Evolutionary conservation across 257 asterid genomes (phyloP).

Genomic region (Solanum bukasovii): DNA sequence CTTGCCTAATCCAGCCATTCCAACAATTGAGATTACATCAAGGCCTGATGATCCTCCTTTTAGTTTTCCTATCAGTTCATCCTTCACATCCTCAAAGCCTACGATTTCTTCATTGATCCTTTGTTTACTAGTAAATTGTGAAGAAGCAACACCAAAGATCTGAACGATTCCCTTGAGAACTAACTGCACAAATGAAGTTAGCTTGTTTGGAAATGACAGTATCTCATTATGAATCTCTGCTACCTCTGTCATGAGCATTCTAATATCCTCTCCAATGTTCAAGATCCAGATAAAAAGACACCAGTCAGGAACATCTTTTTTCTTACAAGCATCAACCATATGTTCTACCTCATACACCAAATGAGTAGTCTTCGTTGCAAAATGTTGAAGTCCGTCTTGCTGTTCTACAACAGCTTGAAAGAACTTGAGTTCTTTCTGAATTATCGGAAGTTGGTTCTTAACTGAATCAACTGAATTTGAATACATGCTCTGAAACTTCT

Average conservation of each 20-base stretch:
- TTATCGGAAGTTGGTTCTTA: neutral
- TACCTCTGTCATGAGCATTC: neutral
- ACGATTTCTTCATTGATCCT: neutral
- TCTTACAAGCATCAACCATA: slow-evolving; percentile 1
- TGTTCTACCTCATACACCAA: neutral
- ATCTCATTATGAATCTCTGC: neutral
- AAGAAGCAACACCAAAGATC: neutral
- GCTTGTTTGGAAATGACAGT: neutral
- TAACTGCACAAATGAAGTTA: neutral
- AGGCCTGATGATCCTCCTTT: neutral
- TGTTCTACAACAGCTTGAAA: neutral
- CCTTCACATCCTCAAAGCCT: neutral
- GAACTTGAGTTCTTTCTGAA: neutral
- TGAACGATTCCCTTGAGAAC: neutral
- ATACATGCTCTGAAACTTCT: neutral
- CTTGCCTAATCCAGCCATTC: slow-evolving; percentile 6
- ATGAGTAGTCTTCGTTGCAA: neutral
- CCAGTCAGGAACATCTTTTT: slow-evolving; percentile 13
- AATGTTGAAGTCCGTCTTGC: neutral
- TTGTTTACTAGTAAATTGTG: neutral
- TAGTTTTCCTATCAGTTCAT: neutral
- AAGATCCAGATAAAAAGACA: neutral
- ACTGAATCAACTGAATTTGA: neutral
- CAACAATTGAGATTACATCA: neutral
- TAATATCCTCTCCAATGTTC: neutral